phyloP scores from a whole-genome alignment of 768 basidiomycete species.

The Lentinula guzmanii region DNA sequence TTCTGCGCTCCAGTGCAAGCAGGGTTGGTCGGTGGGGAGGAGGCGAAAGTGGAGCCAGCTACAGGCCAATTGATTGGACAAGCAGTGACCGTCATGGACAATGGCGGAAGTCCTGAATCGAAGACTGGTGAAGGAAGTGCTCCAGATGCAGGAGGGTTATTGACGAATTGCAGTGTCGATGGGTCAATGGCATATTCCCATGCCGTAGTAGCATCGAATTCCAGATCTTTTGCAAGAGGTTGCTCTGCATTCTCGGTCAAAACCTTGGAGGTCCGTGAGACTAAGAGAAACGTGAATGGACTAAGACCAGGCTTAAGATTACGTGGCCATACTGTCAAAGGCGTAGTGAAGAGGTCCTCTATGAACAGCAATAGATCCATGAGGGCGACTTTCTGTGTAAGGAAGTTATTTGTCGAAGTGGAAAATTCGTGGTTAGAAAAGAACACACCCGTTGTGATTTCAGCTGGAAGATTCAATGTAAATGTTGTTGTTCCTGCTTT shows the following conservation, averaged over 20 bases:
- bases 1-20: constrained; percentile 33
- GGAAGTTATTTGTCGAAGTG: neutral
- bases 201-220: constrained; percentile 39
- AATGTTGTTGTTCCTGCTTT: constrained; percentile 38
- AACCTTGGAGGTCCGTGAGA: constrained; percentile 26
- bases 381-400: constrained; percentile 38
- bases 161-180: constrained; percentile 30
- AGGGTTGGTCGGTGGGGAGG: constrained; percentile 37
- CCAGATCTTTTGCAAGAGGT: constrained; percentile 39
- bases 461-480: constrained; percentile 38
- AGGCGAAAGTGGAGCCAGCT: constrained; percentile 44
- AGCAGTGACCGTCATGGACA: constrained; percentile 43
- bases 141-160: constrained; percentile 24
- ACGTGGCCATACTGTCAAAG: constrained; percentile 36
- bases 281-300: neutral
- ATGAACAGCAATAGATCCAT: constrained; percentile 47
- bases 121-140: constrained; percentile 40
- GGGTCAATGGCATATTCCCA: constrained; percentile 58
- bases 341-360: constrained; percentile 52
- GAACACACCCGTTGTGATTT: constrained; percentile 36
- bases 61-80: constrained; percentile 41
- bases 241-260: constrained; percentile 36
- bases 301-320: neutral
- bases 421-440: neutral
- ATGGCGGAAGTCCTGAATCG: constrained; percentile 41